Conservation (phyloP, 2,329 filamentous ascomycete genomes). For the Penicillium crustosum region DNA sequence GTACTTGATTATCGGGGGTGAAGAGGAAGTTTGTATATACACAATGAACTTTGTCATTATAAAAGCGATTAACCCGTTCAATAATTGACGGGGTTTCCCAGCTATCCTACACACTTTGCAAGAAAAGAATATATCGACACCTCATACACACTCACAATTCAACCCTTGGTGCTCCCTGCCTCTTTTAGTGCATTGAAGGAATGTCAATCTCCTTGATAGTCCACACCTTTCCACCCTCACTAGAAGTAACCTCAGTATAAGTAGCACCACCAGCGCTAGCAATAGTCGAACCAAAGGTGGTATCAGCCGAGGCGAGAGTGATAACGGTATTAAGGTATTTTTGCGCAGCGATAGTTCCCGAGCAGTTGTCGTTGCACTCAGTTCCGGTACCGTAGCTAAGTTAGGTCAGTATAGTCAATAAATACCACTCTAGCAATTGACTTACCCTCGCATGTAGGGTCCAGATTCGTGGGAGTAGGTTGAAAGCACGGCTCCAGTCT, state of each 20-base stretch:
- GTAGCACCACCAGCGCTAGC: slow-evolving; percentile 32
- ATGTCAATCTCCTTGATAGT: slow-evolving; percentile 39
- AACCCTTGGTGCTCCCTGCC: too few relatives aligned
- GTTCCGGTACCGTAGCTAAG: slow-evolving; percentile 42
- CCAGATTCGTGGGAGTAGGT: slow-evolving; percentile 38
- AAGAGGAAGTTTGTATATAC: slow-evolving; percentile 5
- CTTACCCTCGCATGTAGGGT: slow-evolving; percentile 38
- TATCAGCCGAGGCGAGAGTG: slow-evolving; percentile 36
- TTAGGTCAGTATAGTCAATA: neutral
- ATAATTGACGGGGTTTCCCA: neutral
- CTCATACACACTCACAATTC: too few relatives aligned
- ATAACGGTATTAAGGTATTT: slow-evolving; percentile 43
- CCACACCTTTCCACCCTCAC: slow-evolving; percentile 40
- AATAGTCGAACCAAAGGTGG: slow-evolving; percentile 29
- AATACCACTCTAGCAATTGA: neutral
- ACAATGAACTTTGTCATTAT: neutral
- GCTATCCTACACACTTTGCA: neutral
- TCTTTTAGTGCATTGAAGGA: slow-evolving; percentile 31
- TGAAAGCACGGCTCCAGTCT: slow-evolving; percentile 36
- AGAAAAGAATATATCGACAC: too few relatives aligned
- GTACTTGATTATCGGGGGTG: slow-evolving; percentile 30
- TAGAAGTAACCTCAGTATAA: slow-evolving; percentile 36
- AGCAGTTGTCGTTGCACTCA: slow-evolving; percentile 42
- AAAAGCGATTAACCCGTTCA: neutral
- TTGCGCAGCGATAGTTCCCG: slow-evolving; percentile 42